These are phyloP conservation scores for Volvox carteri DNA, from an alignment of 163 green algal species.

Conservation along the genomic window DNA sequence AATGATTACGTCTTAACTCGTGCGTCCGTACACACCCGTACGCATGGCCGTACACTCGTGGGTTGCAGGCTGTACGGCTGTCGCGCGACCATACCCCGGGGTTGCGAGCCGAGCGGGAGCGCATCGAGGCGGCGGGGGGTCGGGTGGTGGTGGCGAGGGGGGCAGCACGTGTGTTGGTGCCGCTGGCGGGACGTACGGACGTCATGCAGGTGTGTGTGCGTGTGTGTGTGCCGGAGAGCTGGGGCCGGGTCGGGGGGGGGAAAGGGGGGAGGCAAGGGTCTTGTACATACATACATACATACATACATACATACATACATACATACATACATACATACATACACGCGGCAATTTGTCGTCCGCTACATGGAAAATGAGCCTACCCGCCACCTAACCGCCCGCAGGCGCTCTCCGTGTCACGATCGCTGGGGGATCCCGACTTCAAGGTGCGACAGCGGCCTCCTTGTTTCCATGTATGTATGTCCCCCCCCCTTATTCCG, in stretches of 20 bases:
- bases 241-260: background rate
- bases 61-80: constrained; percentile 66
- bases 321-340: too few relatives aligned
- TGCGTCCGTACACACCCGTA: too few relatives aligned
- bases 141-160: constrained; percentile 51
- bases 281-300: too few relatives aligned
- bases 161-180: constrained; percentile 49
- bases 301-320: too few relatives aligned
- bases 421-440: constrained; percentile 54
- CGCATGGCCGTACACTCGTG: too few relatives aligned
- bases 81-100: constrained; percentile 83
- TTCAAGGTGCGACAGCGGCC: constrained; percentile 64
- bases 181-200: constrained; percentile 7
- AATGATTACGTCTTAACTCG: too few relatives aligned
- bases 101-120: constrained; percentile 65
- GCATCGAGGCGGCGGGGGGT: constrained; percentile 80
- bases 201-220: constrained; percentile 33
- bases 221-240: too few relatives aligned
- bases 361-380: too few relatives aligned
- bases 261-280: too few relatives aligned
- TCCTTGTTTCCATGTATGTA: too few relatives aligned
- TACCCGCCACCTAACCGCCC: background rate
- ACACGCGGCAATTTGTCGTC: too few relatives aligned
- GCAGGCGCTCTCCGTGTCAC: constrained; percentile 30
- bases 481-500: too few relatives aligned